Evolutionary conservation across 176 grass and related monocot species (phyloP).

Genomic region (Raddia guianensis): DNA sequence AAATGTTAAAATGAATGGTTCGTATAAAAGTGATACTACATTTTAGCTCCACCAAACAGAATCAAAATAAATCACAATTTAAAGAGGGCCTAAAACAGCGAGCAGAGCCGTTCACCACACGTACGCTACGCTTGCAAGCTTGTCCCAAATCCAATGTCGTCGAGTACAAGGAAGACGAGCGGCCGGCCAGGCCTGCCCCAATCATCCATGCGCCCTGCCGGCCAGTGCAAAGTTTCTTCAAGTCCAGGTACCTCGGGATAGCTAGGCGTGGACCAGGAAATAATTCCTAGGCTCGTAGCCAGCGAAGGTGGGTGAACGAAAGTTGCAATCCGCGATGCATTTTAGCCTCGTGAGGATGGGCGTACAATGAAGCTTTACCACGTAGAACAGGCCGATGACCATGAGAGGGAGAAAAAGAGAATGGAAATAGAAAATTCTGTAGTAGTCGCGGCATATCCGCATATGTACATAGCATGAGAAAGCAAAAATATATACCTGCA

Average conservation of each 20-base stretch:
- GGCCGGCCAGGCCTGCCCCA: not conserved
- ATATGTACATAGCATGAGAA: too few relatives aligned
- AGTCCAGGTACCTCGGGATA: not conserved
- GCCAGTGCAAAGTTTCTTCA: not conserved
- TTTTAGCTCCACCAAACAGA: too few relatives aligned
- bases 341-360: not conserved
- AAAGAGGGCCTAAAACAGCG: not conserved
- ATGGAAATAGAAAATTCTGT: too few relatives aligned
- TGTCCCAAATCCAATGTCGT: not conserved
- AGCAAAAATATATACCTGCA: too few relatives aligned
- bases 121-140: not conserved
- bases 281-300: constrained; percentile 14
- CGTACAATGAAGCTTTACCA: too few relatives aligned
- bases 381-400: too few relatives aligned
- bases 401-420: too few relatives aligned
- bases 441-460: too few relatives aligned
- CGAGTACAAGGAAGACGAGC: constrained; percentile 34
- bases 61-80: too few relatives aligned
- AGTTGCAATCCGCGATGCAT: not conserved
- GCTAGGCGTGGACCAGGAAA: not conserved
- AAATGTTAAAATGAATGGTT: too few relatives aligned
- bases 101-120: not conserved
- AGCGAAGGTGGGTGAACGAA: not conserved
- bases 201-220: not conserved
- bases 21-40: too few relatives aligned